Percentiles rank a stretch among this genome's conserved stretches.
Conservation (phyloP, 2,329 filamentous ascomycete species). For the Diplodia scrobiculata region DNA sequence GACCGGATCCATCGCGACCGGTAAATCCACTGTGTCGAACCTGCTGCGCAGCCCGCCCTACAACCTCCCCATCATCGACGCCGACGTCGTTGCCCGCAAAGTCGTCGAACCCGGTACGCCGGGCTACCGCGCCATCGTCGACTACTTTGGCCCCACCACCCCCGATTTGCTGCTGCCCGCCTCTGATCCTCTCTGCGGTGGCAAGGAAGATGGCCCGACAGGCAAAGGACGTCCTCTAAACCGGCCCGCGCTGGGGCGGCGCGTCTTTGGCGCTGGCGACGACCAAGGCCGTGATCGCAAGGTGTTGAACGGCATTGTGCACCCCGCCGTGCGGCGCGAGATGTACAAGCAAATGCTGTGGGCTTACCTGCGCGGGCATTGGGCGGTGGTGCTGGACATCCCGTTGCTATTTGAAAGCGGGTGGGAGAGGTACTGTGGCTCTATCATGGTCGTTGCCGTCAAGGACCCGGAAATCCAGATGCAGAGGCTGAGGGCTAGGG, state of each 20-base stretch:
- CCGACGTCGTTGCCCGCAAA: slow-evolving; percentile 86
- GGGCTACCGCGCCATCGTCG: slow-evolving; percentile 80
- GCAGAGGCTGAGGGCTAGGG: slow-evolving; percentile 70
- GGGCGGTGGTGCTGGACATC: slow-evolving; percentile 91
- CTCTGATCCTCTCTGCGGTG: slow-evolving; percentile 44
- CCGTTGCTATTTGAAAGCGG: slow-evolving; percentile 87
- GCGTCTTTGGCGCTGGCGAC: slow-evolving; percentile 80
- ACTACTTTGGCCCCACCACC: slow-evolving; percentile 77
- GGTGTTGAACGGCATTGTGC: slow-evolving; percentile 85
- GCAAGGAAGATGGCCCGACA: slow-evolving; percentile 57
- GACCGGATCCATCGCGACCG: slow-evolving; percentile 95
- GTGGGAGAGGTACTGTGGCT: slow-evolving; percentile 82
- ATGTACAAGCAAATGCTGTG: slow-evolving; percentile 76
- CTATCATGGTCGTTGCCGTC: slow-evolving; percentile 84
- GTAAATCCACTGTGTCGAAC: slow-evolving; percentile 91
- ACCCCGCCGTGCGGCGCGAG: slow-evolving; percentile 81
- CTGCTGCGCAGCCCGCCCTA: slow-evolving; percentile 80
- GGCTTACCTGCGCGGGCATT: slow-evolving; percentile 72
- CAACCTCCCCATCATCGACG: slow-evolving; percentile 87
- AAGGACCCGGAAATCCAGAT: slow-evolving; percentile 80
- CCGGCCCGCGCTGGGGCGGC: slow-evolving; percentile 76
- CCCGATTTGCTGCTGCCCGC: slow-evolving; percentile 78
- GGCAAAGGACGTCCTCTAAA: slow-evolving; percentile 76
- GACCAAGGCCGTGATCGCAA: slow-evolving; percentile 71
- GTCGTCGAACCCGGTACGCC: slow-evolving; percentile 90